Evolutionary conservation across 768 basidiomycete species (phyloP).

Genomic region (Amanita inopinata): DNA sequence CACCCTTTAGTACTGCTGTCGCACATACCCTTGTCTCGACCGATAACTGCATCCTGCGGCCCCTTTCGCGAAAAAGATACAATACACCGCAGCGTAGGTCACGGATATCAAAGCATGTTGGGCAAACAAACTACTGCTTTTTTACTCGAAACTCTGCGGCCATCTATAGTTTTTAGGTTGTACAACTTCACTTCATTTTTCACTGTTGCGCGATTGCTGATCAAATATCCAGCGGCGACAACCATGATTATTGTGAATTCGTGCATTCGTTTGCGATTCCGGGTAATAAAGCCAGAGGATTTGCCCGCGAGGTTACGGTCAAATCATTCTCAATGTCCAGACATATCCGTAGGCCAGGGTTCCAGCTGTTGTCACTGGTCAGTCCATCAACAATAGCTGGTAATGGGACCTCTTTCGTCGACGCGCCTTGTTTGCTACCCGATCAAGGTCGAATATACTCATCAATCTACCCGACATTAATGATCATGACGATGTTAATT

Average conservation of each 20-base stretch:
- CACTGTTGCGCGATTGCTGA: conserved; percentile 6
- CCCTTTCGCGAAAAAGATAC: conserved; percentile 61
- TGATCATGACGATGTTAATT: conserved; percentile 41
- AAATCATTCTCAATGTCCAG: conserved; percentile 78
- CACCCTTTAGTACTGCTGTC: conserved; percentile 61
- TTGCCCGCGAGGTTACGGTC: conserved; percentile 71
- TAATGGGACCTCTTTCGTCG: conserved; percentile 38
- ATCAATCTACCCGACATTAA: conserved; percentile 52
- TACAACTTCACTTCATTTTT: conserved; percentile 7
- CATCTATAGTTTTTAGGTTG: conserved; percentile 64
- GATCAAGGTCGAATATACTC: conserved; percentile 54
- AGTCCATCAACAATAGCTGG: conserved; percentile 25
- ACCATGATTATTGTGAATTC: conserved; percentile 86
- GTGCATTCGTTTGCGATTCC: conserved; percentile 32
- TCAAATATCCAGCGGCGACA: conserved; percentile 54
- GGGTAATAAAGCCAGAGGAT: conserved; percentile 13
- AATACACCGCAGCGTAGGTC: conserved; percentile 68
- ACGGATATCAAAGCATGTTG: conserved; percentile 75
- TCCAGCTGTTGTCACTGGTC: conserved; percentile 68
- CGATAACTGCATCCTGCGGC: conserved; percentile 69
- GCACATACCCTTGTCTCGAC: conserved; percentile 79
- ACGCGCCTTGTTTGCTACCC: conserved; percentile 73
- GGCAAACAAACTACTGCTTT: conserved; percentile 73
- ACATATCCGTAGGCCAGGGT: conserved; percentile 68
- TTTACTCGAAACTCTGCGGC: conserved; percentile 57